A percentile compares a stretch with the other conserved stretches of the same genome.
phyloP scores from a whole-genome alignment of 1,139 yeast species.

The Protomyces arabidopsidicola region DNA sequence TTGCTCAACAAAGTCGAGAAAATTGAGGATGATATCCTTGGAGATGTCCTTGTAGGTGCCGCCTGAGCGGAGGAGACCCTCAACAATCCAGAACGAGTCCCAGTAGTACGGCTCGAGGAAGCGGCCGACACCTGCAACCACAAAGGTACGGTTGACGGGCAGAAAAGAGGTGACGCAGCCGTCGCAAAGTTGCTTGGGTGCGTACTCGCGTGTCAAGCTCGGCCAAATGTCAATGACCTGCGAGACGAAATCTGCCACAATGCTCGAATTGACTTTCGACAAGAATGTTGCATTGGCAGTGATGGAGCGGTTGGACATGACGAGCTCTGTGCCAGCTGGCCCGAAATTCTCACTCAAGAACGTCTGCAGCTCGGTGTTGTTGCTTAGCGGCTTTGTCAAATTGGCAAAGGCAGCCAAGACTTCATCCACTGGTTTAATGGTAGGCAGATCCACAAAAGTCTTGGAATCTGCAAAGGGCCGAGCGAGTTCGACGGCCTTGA shows the following conservation, averaged over 20 bases:
- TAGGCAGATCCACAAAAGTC: conserved; percentile 28
- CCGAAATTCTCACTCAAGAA: conserved; percentile 23
- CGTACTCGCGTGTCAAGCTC: conserved; percentile 14
- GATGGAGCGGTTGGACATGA: not conserved
- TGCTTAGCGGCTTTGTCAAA: conserved; percentile 5
- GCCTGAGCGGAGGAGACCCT: conserved; percentile 18
- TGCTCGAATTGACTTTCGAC: conserved; percentile 3
- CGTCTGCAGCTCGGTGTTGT: not conserved
- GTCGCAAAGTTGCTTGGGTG: not conserved
- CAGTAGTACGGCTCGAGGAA: conserved; percentile 27
- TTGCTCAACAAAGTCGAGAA: conserved; percentile 8
- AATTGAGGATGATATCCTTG: conserved; percentile 12
- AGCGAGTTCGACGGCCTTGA: conserved; percentile 22
- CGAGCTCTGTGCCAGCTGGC: conserved; percentile 16
- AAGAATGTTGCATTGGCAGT: conserved; percentile 14
- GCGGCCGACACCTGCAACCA: conserved; percentile 27
- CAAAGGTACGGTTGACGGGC: conserved; percentile 21
- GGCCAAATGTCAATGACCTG: conserved; percentile 26
- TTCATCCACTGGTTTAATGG: conserved; percentile 17
- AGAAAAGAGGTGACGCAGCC: conserved; percentile 26
- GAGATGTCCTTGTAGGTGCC: conserved; percentile 14
- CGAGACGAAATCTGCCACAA: conserved; percentile 19
- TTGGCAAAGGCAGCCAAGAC: conserved; percentile 11
- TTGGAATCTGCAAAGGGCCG: conserved; percentile 24
- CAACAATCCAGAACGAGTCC: conserved; percentile 25